Evolutionary conservation across 2,329 filamentous ascomycete genomes (phyloP).

Genomic region (Pyrenophora teres): DNA sequence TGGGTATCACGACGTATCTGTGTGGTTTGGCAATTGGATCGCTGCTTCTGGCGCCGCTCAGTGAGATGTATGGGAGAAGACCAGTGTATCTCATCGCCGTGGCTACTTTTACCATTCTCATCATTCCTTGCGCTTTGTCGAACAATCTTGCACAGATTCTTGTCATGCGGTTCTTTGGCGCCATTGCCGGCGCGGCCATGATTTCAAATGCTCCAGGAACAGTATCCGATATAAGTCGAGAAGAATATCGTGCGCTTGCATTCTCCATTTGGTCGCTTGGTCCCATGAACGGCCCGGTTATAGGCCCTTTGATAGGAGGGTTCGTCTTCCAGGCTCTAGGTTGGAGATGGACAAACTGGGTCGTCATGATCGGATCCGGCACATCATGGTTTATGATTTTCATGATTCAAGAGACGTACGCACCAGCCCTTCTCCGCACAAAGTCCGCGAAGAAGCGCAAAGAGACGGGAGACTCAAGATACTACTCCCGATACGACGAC

Average conservation of each 20-base stretch:
- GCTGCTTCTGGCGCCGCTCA: constrained; percentile 74
- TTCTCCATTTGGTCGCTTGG: constrained; percentile 85
- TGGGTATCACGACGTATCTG: constrained; percentile 80
- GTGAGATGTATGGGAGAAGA: constrained; percentile 70
- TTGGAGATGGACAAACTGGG: constrained; percentile 89
- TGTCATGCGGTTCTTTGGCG: constrained; percentile 74
- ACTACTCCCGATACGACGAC: constrained; percentile 80
- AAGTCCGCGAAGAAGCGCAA: constrained; percentile 73
- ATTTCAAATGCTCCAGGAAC: constrained; percentile 83
- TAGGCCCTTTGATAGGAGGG: constrained; percentile 73
- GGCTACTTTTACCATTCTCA: constrained; percentile 66
- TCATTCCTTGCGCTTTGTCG: constrained; percentile 73
- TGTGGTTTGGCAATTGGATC: constrained; percentile 74
- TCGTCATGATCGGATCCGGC: constrained; percentile 65
- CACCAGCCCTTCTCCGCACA: constrained; percentile 67
- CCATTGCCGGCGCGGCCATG: constrained; percentile 76
- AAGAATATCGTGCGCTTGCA: constrained; percentile 78
- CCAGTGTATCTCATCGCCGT: constrained; percentile 71
- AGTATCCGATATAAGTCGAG: constrained; percentile 79
- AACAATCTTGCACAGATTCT: constrained; percentile 70
- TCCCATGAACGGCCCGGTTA: constrained; percentile 73
- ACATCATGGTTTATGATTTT: constrained; percentile 63
- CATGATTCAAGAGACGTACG: constrained; percentile 80
- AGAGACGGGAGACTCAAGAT: constrained; percentile 75
- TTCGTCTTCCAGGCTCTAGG: constrained; percentile 78